Base-by-base conservation (phyloP, 345 rosid species). In the Durio zibethinus region DNA sequence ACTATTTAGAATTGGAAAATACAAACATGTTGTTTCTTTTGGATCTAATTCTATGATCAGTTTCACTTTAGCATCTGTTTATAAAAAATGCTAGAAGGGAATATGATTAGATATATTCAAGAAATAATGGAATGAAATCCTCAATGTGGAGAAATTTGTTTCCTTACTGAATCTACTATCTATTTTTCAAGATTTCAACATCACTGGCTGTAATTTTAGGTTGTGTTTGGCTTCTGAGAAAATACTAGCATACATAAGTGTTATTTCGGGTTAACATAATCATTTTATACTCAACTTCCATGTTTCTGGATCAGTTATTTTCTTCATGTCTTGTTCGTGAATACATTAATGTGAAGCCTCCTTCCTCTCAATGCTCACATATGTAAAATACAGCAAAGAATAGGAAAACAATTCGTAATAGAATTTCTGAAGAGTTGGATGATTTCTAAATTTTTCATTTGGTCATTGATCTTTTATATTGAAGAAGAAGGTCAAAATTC, bases 201-300 rank as follows among this genome's bases (percentile, higher is more conserved):
- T 31, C 59, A 47, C 4, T 42, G 53, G 20, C 23, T 45, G 38
- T 69, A 25, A 27, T 48, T 29, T 7, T 47, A 70, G 74, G 25
- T 70, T 70, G 59, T 70, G 59, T 45, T 68, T 45, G 50, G 38
- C 14, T 68, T 68, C 54, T 68, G 23, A 68, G 73, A 45, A 68
- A 45, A 25, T 15, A 23, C 72, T 23, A 36, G 21, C 50, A 31
- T 68, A 15, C 73, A 25, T 14, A 27, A 25, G 36, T 68, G 36
- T 68, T 45, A 68, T 43, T 45, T 25, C 31, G 15, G 73, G 35
- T 45, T 43, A 31, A 68, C 73, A 45, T 69, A 25, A 23, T 29
- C 40, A 25, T 45, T 69, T 47, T 50, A 27, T 25, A 47, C 73
- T 45, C 59, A 4, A 18, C 29, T 70, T 31, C 38, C 40, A 18